A percentile compares a stretch with the other conserved stretches of the same genome.
Evolutionary conservation across 768 basidiomycete species (phyloP).

Genomic region (Serendipita sp.): DNA sequence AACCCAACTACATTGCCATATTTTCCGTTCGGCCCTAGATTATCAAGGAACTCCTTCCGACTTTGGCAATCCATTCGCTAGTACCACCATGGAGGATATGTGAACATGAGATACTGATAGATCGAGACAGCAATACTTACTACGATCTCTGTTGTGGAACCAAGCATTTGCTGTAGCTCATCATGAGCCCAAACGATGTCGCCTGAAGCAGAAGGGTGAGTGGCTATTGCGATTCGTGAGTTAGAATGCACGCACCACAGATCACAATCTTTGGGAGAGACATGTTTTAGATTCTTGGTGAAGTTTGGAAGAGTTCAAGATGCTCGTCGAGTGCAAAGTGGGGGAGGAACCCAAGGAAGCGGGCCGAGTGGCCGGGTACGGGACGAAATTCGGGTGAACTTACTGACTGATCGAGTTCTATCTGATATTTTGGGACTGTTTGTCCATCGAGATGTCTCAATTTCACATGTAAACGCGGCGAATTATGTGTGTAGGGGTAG

Average conservation of each 20-base stretch:
- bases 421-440: no score
- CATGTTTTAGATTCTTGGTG: slow-evolving; percentile 10
- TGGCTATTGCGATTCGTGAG: neutral
- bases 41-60: slow-evolving; percentile 53
- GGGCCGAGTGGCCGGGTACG: no score
- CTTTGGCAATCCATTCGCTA: slow-evolving; percentile 42
- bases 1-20: slow-evolving; percentile 60
- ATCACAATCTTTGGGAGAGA: slow-evolving; percentile 21
- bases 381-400: no score
- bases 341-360: no score
- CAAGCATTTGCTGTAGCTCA: slow-evolving; percentile 49
- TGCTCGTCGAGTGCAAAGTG: no score
- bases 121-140: slow-evolving; percentile 29
- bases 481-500: no score
- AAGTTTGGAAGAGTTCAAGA: no score
- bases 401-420: no score
- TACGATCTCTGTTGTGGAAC: slow-evolving; percentile 53
- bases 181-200: slow-evolving; percentile 69
- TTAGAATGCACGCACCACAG: slow-evolving; percentile 20
- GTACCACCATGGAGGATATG: neutral
- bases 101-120: neutral
- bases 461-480: no score
- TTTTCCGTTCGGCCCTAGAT: slow-evolving; percentile 48
- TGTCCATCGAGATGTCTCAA: no score
- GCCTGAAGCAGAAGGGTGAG: slow-evolving; percentile 24